phyloP scores from a whole-genome alignment of 129 eudicot species.

The Logfia minima region DNA sequence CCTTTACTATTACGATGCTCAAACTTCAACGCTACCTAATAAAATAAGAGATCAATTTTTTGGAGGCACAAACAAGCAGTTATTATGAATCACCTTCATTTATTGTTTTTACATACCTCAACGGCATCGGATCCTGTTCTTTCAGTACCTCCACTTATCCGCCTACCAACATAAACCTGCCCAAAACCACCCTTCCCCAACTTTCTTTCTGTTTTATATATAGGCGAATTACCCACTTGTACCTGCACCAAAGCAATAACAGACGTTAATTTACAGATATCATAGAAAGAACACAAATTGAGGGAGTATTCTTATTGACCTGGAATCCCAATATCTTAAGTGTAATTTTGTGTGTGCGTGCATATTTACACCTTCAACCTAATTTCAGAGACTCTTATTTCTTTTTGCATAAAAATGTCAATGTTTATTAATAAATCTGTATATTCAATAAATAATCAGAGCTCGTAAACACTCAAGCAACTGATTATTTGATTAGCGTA shows the following conservation, averaged over 20 bases:
- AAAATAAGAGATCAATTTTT: constrained; percentile 4
- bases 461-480: not conserved
- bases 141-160: constrained; percentile 76
- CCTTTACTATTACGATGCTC: constrained; percentile 99
- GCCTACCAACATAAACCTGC: constrained; percentile 95
- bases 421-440: too few species aligned
- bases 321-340: not conserved
- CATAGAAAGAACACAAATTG: not conserved
- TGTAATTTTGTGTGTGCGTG: not conserved
- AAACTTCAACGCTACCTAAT: constrained; percentile 89
- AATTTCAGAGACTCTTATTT: not conserved
- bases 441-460: not conserved
- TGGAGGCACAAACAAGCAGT: not conserved
- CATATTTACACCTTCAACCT: not conserved
- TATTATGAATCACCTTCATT: not conserved
- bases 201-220: constrained; percentile 79
- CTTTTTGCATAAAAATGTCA: too few species aligned
- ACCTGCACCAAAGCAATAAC: constrained; percentile 55
- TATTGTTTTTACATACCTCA: constrained; percentile 58
- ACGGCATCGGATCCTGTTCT: constrained; percentile 93
- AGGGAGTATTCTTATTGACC: not conserved
- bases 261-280: not conserved
- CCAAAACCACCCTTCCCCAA: constrained; percentile 99
- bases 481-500: not conserved
- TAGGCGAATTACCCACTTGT: constrained; percentile 92